phyloP scores from a whole-genome alignment of 352 stramenopile species.

The Phytopythium boreale region DNA sequence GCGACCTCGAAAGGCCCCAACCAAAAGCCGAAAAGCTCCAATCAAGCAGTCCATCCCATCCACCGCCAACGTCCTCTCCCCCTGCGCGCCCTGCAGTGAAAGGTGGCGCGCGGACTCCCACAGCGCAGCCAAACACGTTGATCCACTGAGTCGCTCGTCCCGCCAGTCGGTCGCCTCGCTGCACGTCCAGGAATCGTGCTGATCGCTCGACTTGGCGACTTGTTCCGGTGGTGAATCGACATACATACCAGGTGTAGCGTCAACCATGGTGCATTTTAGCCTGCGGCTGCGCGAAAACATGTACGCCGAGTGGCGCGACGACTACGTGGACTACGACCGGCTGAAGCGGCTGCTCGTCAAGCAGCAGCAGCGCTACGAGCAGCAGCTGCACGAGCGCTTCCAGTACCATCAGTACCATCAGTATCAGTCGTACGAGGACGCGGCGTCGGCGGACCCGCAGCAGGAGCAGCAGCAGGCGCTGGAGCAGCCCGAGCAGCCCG shows the following conservation, averaged over 20 bases:
- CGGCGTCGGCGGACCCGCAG: constrained; percentile 13
- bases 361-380: constrained; percentile 40
- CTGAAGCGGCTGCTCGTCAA: constrained; percentile 84
- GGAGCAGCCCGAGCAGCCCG: constrained; percentile 13
- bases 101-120: background rate
- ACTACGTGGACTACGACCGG: constrained; percentile 89
- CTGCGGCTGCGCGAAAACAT: constrained; percentile 78
- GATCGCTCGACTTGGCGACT: background rate
- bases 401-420: constrained; percentile 6
- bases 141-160: too few species aligned
- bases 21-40: background rate
- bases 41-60: background rate
- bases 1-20: background rate
- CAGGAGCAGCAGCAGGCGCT: constrained; percentile 12
- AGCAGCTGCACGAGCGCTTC: constrained; percentile 15
- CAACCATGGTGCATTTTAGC: constrained; percentile 74
- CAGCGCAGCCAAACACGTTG: background rate
- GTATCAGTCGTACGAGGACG: constrained; percentile 10
- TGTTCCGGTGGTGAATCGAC: constrained; percentile 1
- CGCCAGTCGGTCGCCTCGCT: background rate
- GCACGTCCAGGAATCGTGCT: background rate
- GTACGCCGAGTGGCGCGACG: constrained; percentile 82
- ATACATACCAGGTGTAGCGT: background rate
- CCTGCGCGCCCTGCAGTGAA: too few species aligned
- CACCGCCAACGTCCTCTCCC: background rate